These are phyloP conservation scores for Fusarium sp. DNA, from an alignment of 2,329 filamentous ascomycete genomes.

Conservation along the genomic window DNA sequence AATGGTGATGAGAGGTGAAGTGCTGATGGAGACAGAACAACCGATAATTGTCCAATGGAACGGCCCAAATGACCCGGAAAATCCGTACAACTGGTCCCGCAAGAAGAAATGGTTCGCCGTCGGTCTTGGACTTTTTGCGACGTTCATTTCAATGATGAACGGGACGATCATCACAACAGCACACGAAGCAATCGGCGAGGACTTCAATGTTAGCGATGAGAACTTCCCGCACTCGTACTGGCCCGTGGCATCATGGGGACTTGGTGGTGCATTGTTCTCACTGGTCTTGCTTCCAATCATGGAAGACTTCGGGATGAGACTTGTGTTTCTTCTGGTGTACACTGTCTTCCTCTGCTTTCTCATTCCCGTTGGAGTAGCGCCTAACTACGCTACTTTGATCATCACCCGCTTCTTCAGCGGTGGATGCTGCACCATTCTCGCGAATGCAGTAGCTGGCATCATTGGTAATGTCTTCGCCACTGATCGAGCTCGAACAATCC, in stretches of 20 bases:
- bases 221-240: constrained; percentile 24
- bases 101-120: constrained; percentile 24
- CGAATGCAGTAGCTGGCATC: not conserved
- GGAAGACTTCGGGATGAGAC: constrained; percentile 26
- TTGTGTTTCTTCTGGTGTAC: constrained; percentile 13
- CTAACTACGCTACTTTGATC: constrained; percentile 20
- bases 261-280: constrained; percentile 12
- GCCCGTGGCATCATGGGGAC: constrained; percentile 22
- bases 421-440: constrained; percentile 11
- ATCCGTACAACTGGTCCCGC: constrained; percentile 22
- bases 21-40: not conserved
- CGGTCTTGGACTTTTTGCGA: constrained; percentile 14
- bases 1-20: rapidly evolving
- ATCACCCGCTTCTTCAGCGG: constrained; percentile 21
- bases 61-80: constrained; percentile 5
- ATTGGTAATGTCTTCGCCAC: constrained; percentile 17
- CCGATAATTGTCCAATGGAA: constrained; percentile 6
- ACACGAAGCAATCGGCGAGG: constrained; percentile 5
- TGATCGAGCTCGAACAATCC: constrained; percentile 9
- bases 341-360: constrained; percentile 14
- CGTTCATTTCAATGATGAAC: constrained; percentile 26
- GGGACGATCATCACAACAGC: constrained; percentile 28
- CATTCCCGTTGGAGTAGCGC: constrained; percentile 3
- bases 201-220: constrained; percentile 13
- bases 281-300: constrained; percentile 15